These are phyloP conservation scores for Neospora caninum DNA, from an alignment of 169 alveolate species.

Conservation along the genomic window DNA sequence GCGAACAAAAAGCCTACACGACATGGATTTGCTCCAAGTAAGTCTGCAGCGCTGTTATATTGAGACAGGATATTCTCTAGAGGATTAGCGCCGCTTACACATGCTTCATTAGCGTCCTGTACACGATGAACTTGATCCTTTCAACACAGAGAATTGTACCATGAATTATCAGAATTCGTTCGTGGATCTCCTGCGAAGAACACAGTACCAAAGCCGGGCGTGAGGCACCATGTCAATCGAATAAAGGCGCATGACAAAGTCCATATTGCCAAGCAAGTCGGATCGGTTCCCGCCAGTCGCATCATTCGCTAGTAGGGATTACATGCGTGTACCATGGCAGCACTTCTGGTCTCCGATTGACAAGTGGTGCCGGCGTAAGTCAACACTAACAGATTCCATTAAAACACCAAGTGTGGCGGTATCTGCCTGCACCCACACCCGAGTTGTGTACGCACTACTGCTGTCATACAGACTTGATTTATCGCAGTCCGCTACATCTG, in stretches of 20 bases:
- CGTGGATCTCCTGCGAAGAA: conserved; percentile 64
- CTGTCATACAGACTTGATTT: too few relatives aligned
- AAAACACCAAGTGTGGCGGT: too few relatives aligned
- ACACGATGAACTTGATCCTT: conserved; percentile 81
- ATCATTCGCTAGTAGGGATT: too few relatives aligned
- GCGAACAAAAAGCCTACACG: not conserved
- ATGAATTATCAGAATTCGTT: conserved; percentile 74
- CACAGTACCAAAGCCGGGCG: not conserved
- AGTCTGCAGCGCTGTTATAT: not conserved
- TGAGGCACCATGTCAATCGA: not conserved
- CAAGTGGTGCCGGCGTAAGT: too few relatives aligned
- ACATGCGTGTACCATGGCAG: too few relatives aligned
- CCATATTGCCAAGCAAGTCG: too few relatives aligned
- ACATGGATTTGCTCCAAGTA: not conserved
- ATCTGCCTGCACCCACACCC: too few relatives aligned
- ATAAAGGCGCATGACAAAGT: not conserved
- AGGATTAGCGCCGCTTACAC: conserved; percentile 58
- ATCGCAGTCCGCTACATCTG: too few relatives aligned
- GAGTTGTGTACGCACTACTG: too few relatives aligned
- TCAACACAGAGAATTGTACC: conserved; percentile 87
- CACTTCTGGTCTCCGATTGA: too few relatives aligned
- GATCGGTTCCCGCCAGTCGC: too few relatives aligned
- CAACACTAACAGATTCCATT: too few relatives aligned
- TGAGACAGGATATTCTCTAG: not conserved
- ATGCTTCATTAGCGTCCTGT: conserved; percentile 81